Percentiles rank a stretch among this genome's conserved stretches.
Conservation (phyloP, 805 yeast species). For the Cyberlindnera meyerae region DNA sequence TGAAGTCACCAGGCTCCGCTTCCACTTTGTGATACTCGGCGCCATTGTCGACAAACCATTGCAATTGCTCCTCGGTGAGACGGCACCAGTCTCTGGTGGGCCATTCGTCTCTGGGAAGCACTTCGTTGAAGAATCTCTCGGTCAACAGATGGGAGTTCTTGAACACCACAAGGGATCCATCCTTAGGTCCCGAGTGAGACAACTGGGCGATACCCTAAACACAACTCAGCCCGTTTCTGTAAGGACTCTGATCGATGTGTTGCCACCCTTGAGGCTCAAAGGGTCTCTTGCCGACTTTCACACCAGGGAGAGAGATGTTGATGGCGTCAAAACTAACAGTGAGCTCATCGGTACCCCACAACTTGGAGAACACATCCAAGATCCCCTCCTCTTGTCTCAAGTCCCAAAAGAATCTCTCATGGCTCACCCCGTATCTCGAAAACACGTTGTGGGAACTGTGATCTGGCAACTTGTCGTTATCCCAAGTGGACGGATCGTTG, state of each 20-base stretch:
- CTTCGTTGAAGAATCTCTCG: conserved; percentile 25
- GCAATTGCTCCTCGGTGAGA: conserved; percentile 20
- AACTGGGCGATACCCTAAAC: conserved; percentile 32
- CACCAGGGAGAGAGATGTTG: conserved; percentile 28
- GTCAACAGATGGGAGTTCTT: conserved; percentile 22
- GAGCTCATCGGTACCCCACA: conserved; percentile 32
- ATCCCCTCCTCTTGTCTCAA: conserved; percentile 28
- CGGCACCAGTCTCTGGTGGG: conserved; percentile 17
- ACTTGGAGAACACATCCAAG: conserved; percentile 23
- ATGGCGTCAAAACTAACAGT: conserved; percentile 31
- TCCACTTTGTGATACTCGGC: conserved; percentile 27
- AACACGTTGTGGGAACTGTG: conserved; percentile 16
- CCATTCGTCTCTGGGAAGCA: conserved; percentile 21
- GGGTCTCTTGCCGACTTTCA: conserved; percentile 10
- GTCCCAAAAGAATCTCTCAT: conserved; percentile 33
- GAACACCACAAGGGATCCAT: conserved; percentile 31
- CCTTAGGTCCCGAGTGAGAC: conserved; percentile 25
- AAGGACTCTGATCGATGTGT: conserved; percentile 33
- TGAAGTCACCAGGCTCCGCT: conserved; percentile 32
- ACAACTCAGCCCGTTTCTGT: conserved; percentile 27
- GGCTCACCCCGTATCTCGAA: conserved; percentile 22
- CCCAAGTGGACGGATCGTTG: conserved; percentile 28
- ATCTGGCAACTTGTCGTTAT: conserved; percentile 26
- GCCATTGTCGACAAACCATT: conserved; percentile 27
- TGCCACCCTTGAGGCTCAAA: conserved; percentile 24